Conservation (phyloP, 176 grass and related monocot species). For the Juncus effusus region DNA sequence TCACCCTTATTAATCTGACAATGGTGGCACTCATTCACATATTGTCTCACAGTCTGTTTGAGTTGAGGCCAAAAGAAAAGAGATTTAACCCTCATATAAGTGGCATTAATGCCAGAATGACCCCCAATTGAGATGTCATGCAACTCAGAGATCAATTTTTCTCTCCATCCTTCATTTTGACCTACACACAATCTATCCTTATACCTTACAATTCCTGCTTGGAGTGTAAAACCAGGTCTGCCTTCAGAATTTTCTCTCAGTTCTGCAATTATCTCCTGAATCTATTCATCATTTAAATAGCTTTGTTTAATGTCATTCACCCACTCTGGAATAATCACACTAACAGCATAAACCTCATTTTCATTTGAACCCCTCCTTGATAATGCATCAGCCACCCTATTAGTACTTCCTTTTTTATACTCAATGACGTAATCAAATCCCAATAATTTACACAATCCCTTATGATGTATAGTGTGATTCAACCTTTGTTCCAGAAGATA, state of each 20-base stretch:
- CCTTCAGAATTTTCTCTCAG: background rate
- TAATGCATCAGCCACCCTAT: background rate
- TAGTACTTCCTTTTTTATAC: background rate
- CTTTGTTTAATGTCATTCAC: background rate
- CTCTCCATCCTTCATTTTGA: background rate
- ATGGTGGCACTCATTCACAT: background rate
- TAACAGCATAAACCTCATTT: background rate
- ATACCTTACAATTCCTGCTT: background rate
- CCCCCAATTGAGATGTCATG: background rate
- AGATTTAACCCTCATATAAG: background rate
- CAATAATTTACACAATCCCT: background rate
- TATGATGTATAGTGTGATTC: background rate
- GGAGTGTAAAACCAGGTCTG: background rate
- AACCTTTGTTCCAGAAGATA: background rate
- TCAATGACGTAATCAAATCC: background rate
- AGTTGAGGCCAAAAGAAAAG: background rate
- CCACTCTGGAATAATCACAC: background rate
- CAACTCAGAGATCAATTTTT: background rate
- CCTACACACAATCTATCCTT: background rate
- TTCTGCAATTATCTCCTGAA: background rate
- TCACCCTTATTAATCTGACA: background rate
- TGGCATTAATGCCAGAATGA: background rate
- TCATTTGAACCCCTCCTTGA: background rate
- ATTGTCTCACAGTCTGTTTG: background rate
- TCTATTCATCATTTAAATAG: background rate